A percentile compares a stretch with the other conserved stretches of the same genome.
Conservation (phyloP, 2,329 filamentous ascomycete species). For the Colletotrichum liriopes region DNA sequence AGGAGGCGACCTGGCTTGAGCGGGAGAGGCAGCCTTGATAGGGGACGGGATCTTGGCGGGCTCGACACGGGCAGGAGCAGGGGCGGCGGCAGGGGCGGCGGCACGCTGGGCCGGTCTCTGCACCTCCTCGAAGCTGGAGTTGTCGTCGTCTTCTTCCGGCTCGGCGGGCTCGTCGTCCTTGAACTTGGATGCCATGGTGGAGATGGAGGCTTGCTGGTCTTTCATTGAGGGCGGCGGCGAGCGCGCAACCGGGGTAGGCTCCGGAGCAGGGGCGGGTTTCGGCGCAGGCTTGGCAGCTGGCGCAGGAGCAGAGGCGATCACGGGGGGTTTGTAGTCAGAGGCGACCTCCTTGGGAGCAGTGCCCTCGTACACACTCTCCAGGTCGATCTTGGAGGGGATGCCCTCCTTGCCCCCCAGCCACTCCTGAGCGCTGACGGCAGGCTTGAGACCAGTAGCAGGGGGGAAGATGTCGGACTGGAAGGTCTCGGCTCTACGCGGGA, state of each 20-base stretch:
- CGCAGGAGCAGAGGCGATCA: constrained; percentile 60
- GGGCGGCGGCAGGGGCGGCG: constrained; percentile 50
- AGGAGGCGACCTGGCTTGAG: constrained; percentile 45
- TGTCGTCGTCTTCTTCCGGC: constrained; percentile 76
- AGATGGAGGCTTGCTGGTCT: constrained; percentile 90
- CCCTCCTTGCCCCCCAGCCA: constrained; percentile 91
- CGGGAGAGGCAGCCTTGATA: constrained; percentile 56
- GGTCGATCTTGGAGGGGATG: constrained; percentile 90
- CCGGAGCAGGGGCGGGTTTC: constrained; percentile 69
- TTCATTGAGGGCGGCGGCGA: constrained; percentile 78
- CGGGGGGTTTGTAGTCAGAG: constrained; percentile 75
- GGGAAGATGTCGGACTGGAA: constrained; percentile 99
- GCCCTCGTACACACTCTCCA: constrained; percentile 93
- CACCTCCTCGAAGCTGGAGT: constrained; percentile 90
- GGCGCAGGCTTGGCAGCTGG: constrained; percentile 63
- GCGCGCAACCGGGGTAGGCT: constrained; percentile 56
- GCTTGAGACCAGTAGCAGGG: constrained; percentile 83
- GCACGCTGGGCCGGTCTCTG: constrained; percentile 80
- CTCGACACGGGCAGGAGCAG: constrained; percentile 55
- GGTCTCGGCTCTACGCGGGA: constrained; percentile 91
- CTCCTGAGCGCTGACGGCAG: constrained; percentile 84
- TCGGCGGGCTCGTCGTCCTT: constrained; percentile 77
- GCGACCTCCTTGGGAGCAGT: constrained; percentile 83
- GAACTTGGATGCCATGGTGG: constrained; percentile 88
- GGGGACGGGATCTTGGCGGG: constrained; percentile 62